Evolutionary conservation across 2,329 filamentous ascomycete species (phyloP).

Genomic region (Rutstroemia sp.): DNA sequence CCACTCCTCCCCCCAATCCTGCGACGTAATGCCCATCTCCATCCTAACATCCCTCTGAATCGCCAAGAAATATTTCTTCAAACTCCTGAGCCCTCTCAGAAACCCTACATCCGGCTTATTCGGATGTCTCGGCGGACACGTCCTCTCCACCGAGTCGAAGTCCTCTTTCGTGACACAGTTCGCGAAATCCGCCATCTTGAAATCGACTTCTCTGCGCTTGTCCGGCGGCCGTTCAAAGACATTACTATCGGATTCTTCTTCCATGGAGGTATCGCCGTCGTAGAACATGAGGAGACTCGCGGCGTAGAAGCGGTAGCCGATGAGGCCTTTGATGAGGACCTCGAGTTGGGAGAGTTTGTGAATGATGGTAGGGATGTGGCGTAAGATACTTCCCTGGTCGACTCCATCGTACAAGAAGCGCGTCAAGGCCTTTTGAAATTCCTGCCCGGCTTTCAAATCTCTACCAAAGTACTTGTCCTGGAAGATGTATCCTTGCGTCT

Average conservation of each 20-base stretch:
- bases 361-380: constrained; percentile 82
- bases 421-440: constrained; percentile 83
- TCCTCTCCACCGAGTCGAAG: constrained; percentile 44
- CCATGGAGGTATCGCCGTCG: constrained; percentile 65
- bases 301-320: constrained; percentile 90
- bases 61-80: constrained; percentile 76
- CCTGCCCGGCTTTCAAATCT: constrained; percentile 73
- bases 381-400: constrained; percentile 69
- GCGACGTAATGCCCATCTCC: constrained; percentile 14
- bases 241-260: constrained; percentile 37
- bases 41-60: constrained; percentile 71
- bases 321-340: constrained; percentile 69
- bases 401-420: constrained; percentile 88
- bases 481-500: constrained; percentile 79
- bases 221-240: constrained; percentile 34
- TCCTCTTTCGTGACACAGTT: constrained; percentile 93
- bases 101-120: constrained; percentile 82
- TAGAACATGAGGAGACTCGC: constrained; percentile 94
- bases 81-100: constrained; percentile 69
- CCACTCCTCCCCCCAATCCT: constrained; percentile 2
- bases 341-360: constrained; percentile 79
- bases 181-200: constrained; percentile 98
- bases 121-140: constrained; percentile 76
- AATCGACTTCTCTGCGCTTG: constrained; percentile 57
- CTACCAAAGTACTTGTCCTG: constrained; percentile 97